Base-by-base conservation (phyloP, 1,284 basidiomycete species). In the Puccinia triticina region DNA sequence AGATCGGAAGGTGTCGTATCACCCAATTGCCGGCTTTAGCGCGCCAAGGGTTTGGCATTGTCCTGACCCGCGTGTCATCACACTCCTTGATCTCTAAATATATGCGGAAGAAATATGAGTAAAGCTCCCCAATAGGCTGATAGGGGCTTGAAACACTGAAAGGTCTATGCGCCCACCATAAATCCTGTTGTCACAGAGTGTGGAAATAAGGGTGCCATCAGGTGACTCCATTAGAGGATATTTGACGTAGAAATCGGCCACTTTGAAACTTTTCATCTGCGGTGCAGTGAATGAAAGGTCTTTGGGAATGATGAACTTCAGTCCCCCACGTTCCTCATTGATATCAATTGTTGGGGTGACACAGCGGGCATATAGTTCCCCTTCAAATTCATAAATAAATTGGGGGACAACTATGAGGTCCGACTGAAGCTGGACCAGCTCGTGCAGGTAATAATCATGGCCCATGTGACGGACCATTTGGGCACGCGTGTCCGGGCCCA, bases 1-100 rank as follows among this genome's bases (percentile, higher is more conserved):
- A 23, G 29, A 75, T 57, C 10, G 73, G 73, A 12, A 75, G 12
- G 32, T 83, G 43, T 23, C 74, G 40, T 26, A 84, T 82, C 1
- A 55, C 55, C 10, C 57, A 34, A 2, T 83, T 80, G 5, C 40
- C 18, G 23, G 81, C 83, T 23, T 61, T 77, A 29, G 1, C 18
- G 2, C 83, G 29, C 83, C 83, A 84, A 1, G 26, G 55, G 43
- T 84, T 84, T 0, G 43, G 71, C 4, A 76, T 26, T 3, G 59
- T 32, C 26, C n/a, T 46, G 14, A 46, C 43, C 43, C 14, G 8
- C n/a, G n/a, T n/a, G n/a, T n/a, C 14, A 7, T 46, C 43, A 8
- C 43, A 46, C 8, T 46, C 43, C n/a, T 14, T 14, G 7, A 46
- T 7, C 43, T 46, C 43, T 46, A 46, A 7, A 46, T 46, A n/a